Percentiles rank a stretch among this genome's conserved stretches.
Evolutionary conservation across 768 basidiomycete species (phyloP).

Genomic region (Brasilioporus rufonigricans): DNA sequence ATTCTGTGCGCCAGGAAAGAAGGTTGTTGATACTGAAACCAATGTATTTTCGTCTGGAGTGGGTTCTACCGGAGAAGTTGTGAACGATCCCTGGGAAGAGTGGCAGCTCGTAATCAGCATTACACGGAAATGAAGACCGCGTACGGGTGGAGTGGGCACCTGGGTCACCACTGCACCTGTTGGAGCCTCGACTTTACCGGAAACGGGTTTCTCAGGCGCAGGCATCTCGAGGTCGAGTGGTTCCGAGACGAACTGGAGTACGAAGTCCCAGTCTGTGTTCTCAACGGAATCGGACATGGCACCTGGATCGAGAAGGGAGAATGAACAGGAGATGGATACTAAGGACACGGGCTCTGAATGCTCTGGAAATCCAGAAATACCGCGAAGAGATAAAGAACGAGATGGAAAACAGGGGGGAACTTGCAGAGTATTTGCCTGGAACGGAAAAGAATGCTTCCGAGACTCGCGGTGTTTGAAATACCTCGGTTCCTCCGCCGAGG

Average conservation of each 20-base stretch:
- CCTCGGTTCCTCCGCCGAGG: too few species aligned
- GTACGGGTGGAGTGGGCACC: constrained; percentile 66
- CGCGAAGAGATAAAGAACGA: neutral
- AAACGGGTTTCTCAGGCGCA: constrained; percentile 37
- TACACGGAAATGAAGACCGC: constrained; percentile 15
- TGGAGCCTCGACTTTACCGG: constrained; percentile 21
- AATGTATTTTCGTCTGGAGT: constrained; percentile 42
- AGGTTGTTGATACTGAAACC: constrained; percentile 82
- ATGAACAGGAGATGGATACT: neutral
- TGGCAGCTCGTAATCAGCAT: constrained; percentile 5
- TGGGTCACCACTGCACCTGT: constrained; percentile 30
- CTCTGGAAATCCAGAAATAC: neutral
- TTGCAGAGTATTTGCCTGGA: neutral
- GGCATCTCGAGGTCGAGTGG: constrained; percentile 36
- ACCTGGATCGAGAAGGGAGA: neutral
- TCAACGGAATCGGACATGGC: constrained; percentile 37
- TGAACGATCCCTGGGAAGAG: constrained; percentile 29
- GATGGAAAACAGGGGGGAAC: constrained; percentile 18
- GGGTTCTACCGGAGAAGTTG: constrained; percentile 32
- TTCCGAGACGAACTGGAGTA: constrained; percentile 57
- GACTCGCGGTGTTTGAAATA: constrained; percentile 10
- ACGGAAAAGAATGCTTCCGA: constrained; percentile 5
- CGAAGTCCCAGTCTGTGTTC: constrained; percentile 56
- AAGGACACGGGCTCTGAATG: neutral
- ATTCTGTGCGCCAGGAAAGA: constrained; percentile 67